These are phyloP conservation scores for Barbarea vulgaris DNA, from an alignment of 345 rosid species.

Conservation along the genomic window DNA sequence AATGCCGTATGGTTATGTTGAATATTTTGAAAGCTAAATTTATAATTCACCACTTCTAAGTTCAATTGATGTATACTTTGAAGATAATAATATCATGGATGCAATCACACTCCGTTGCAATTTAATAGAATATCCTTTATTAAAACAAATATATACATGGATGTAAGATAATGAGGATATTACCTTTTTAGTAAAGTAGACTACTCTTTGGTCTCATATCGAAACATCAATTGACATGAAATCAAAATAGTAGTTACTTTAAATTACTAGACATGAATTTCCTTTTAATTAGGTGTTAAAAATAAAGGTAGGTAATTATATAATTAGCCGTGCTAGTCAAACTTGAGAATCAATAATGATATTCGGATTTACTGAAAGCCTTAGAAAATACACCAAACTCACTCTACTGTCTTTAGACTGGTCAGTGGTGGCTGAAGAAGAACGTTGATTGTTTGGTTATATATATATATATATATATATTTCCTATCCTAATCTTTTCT, in stretches of 20 bases:
- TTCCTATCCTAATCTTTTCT: conserved; percentile 23
- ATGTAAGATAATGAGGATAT: not conserved
- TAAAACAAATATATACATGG: no score
- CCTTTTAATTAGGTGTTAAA: not conserved
- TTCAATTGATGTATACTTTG: not conserved
- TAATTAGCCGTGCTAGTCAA: not conserved
- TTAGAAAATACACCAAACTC: conserved; percentile 21
- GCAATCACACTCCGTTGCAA: no score
- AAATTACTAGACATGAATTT: not conserved
- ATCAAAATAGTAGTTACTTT: not conserved
- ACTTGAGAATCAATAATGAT: conserved; percentile 14
- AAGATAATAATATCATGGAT: not conserved
- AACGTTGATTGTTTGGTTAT: not conserved
- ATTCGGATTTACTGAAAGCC: not conserved
- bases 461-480: no score
- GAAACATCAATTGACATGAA: not conserved
- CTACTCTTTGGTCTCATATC: not conserved
- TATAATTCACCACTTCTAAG: not conserved
- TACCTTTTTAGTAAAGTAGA: not conserved
- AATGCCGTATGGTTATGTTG: not conserved
- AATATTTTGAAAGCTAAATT: not conserved
- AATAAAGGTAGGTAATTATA: not conserved
- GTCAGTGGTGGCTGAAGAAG: conserved; percentile 23
- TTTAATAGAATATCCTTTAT: no score
- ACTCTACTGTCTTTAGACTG: conserved; percentile 21